phyloP scores from a whole-genome alignment of 2,329 filamentous ascomycete species.

The Microdochium bolleyi region DNA sequence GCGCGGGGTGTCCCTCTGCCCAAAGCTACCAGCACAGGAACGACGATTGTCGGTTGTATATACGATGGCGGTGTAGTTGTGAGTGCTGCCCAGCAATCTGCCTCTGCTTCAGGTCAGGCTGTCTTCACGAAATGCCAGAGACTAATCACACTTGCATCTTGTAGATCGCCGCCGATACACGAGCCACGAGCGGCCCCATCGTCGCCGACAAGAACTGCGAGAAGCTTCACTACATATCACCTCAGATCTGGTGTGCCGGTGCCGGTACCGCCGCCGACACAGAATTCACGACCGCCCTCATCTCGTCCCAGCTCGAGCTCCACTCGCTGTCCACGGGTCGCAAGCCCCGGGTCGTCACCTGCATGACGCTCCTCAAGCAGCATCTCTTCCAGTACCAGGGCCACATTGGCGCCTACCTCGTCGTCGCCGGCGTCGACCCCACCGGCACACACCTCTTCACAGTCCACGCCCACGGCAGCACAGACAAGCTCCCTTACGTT shows the following conservation, averaged over 20 bases:
- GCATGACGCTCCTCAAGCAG: conserved; percentile 99
- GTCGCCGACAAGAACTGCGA: conserved; percentile 99
- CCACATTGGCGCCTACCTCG: conserved; percentile 94
- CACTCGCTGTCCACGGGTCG: conserved; percentile 94
- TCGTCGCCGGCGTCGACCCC: conserved; percentile 92
- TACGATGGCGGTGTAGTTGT: conserved; percentile 95
- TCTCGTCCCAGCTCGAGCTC: conserved; percentile 97
- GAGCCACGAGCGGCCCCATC: conserved; percentile 94
- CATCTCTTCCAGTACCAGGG: conserved; percentile 98
- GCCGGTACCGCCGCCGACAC: conserved; percentile 97
- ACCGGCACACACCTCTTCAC: conserved; percentile 95
- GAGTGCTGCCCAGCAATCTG: conserved; percentile 23
- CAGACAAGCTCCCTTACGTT: conserved; percentile 97
- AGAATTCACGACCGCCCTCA: conserved; percentile 97
- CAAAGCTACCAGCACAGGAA: conserved; percentile 97
- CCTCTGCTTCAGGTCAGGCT: neutral
- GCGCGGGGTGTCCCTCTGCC: conserved; percentile 89
- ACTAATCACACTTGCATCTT: neutral
- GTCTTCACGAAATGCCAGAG: no score
- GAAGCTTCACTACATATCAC: conserved; percentile 97
- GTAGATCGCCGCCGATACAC: conserved; percentile 93
- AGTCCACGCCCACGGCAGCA: conserved; percentile 95
- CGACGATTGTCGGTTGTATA: conserved; percentile 96
- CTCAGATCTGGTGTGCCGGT: conserved; percentile 98
- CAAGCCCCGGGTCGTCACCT: conserved; percentile 93